Evolutionary conservation across 805 yeast species (phyloP).

Genomic region (Cyberlindnera xylosilytica): DNA sequence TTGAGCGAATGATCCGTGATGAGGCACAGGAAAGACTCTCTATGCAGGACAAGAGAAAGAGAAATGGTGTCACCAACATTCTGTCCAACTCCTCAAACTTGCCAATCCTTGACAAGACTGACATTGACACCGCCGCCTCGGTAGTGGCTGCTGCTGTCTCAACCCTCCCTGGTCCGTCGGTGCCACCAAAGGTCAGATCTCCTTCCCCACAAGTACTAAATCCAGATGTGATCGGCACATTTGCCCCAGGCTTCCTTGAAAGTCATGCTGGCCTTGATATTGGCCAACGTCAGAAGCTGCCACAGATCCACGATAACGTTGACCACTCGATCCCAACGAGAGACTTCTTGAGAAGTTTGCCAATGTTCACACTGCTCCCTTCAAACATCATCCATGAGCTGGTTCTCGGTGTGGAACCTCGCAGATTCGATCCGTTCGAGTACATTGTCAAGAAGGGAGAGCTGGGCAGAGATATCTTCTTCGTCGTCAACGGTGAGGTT

Average conservation of each 20-base stretch:
- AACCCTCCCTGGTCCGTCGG: conserved; percentile 37
- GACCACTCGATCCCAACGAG: conserved; percentile 56
- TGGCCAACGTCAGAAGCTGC: conserved; percentile 8
- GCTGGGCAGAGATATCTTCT: conserved; percentile 59
- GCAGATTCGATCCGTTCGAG: conserved; percentile 51
- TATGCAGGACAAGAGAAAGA: conserved; percentile 60
- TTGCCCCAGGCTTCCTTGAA: neutral
- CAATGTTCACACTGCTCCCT: conserved; percentile 58
- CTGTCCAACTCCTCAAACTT: conserved; percentile 18
- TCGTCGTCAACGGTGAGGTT: conserved; percentile 65
- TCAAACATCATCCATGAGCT: conserved; percentile 57
- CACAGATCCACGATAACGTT: conserved; percentile 36
- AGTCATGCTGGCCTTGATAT: neutral
- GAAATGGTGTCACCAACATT: conserved; percentile 36
- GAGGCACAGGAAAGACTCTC: conserved; percentile 78
- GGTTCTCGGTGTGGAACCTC: conserved; percentile 61
- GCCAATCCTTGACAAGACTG: conserved; percentile 1
- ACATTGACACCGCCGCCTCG: conserved; percentile 16
- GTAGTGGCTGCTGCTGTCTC: conserved; percentile 32
- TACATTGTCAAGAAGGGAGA: conserved; percentile 59
- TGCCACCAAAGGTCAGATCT: conserved; percentile 31
- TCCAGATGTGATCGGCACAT: conserved; percentile 4
- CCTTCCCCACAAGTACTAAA: conserved; percentile 6
- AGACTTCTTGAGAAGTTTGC: conserved; percentile 53
- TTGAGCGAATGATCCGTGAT: conserved; percentile 68